A percentile compares a stretch with the other conserved stretches of the same genome.
Conservation (phyloP, 352 stramenopile species). For the Phytopythium chamaehyphon region DNA sequence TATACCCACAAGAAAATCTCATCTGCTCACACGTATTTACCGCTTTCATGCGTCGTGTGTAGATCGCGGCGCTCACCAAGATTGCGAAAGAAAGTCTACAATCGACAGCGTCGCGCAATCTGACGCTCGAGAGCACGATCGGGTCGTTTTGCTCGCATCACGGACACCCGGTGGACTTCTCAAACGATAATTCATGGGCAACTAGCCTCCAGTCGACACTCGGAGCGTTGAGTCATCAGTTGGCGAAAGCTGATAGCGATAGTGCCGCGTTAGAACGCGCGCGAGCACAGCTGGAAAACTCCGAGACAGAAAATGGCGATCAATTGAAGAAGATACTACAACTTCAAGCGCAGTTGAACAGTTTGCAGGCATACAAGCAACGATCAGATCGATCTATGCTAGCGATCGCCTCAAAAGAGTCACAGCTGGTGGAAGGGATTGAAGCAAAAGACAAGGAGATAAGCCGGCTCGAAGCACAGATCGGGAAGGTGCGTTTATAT, state of each 20-base stretch:
- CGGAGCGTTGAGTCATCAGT: conserved; percentile 7
- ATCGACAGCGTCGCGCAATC: not conserved
- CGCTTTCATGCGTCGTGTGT: no score
- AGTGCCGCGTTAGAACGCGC: conserved; percentile 3
- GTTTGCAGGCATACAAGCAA: conserved; percentile 15
- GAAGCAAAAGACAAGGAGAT: conserved; percentile 25
- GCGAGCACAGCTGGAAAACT: conserved; percentile 9
- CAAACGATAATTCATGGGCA: not conserved
- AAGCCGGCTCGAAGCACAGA: conserved; percentile 16
- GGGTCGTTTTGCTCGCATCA: conserved; percentile 27
- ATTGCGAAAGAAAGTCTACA: conserved; percentile 6
- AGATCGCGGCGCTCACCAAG: no score
- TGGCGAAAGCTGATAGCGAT: conserved; percentile 5
- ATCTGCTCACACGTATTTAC: conserved; percentile 9
- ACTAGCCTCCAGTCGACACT: conserved; percentile 9
- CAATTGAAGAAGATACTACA: conserved; percentile 27
- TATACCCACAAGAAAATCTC: conserved; percentile 1
- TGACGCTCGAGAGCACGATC: conserved; percentile 12
- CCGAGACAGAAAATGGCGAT: conserved; percentile 17
- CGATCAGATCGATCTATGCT: conserved; percentile 15
- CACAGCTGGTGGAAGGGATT: conserved; percentile 18
- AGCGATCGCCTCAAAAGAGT: conserved; percentile 23
- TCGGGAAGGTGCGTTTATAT: conserved; percentile 11
- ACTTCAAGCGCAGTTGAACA: conserved; percentile 24
- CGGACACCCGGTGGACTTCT: conserved; percentile 6